Evolutionary conservation across 140 eudicot genomes (phyloP).

Genomic region (Flaveria floridana): DNA sequence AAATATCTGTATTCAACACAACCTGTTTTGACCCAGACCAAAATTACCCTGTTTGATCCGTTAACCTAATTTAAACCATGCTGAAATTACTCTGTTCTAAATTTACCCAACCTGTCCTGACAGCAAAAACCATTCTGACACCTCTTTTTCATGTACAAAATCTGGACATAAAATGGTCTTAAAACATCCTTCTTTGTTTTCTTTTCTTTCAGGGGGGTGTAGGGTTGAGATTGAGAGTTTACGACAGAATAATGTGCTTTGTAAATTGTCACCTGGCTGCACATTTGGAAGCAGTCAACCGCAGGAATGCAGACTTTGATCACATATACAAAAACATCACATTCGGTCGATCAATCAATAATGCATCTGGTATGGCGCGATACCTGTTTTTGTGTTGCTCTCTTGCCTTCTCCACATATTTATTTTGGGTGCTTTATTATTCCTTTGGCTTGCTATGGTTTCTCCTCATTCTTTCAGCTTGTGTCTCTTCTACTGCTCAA

Average conservation of each 20-base stretch:
- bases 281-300: slow-evolving; percentile 90
- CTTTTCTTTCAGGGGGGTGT: slow-evolving; percentile 76
- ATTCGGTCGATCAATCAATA: slow-evolving; percentile 60
- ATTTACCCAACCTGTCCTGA: background rate
- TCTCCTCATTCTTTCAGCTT: slow-evolving; percentile 80
- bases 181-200: background rate
- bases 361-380: slow-evolving; percentile 85
- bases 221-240: slow-evolving; percentile 89
- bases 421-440: slow-evolving; percentile 77
- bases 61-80: background rate
- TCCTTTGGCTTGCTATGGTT: slow-evolving; percentile 65
- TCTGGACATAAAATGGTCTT: background rate
- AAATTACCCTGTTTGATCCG: background rate
- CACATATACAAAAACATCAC: slow-evolving; percentile 74
- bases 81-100: background rate
- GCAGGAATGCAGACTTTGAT: slow-evolving; percentile 94
- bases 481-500: slow-evolving; percentile 73
- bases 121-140: background rate
- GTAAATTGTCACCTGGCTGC: slow-evolving; percentile 97
- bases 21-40: background rate
- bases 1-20: background rate
- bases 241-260: slow-evolving; percentile 82
- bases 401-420: slow-evolving; percentile 68
- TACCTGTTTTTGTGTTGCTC: slow-evolving; percentile 71
- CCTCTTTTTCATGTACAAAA: background rate